Base-by-base conservation (phyloP, 148 eudicot genomes). In the Vaccinium corymbosum region DNA sequence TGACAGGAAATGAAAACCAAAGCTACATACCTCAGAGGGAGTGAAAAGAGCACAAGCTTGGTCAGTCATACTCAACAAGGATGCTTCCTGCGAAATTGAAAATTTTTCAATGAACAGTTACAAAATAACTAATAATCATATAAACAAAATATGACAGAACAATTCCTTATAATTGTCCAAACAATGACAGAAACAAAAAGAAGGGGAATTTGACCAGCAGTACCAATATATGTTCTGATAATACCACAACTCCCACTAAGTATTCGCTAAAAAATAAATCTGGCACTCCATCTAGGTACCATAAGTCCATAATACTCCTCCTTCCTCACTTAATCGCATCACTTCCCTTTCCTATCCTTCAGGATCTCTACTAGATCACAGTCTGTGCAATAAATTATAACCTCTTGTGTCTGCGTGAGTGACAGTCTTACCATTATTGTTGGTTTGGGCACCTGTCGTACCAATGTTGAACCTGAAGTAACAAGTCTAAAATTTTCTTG, bases 31-130 rank as follows among this genome's bases (percentile, higher is more conserved):
- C 98, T 97, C 97, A 50, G 90, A 82, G 0, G 90, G 91, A 83
- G 75, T 87, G 86, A 97, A 97, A 78, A 97, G 91, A 77, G 88
- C 91, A 88, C 99, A 97, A 80, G 98, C 99, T 86, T 94, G 98
- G 90, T 95, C 88, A 76, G 97, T 91, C 61, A 89, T 87, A 90
- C 90, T 92, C 84, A 97, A 86, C 76, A 95, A 88, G 29, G 98
- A 92, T 77, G 99, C 98, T 89, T 97, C 98, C 99, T 97, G 89
- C 79, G 50, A 84, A 81, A 73, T 82, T 83, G 49, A 38, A 85
- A 22, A 19, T n/a, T 14, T 56, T n/a, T 2, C 13, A 53, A 68
- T 1, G 79, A 38, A 79, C 16, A 38, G 17, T 22, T 15, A 48
- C 55, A 32, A 52, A 76, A 49, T 17, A 59, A 55, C 25, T 20